phyloP scores from a whole-genome alignment of 805 yeast species.

The Monosporozyma solicola region DNA sequence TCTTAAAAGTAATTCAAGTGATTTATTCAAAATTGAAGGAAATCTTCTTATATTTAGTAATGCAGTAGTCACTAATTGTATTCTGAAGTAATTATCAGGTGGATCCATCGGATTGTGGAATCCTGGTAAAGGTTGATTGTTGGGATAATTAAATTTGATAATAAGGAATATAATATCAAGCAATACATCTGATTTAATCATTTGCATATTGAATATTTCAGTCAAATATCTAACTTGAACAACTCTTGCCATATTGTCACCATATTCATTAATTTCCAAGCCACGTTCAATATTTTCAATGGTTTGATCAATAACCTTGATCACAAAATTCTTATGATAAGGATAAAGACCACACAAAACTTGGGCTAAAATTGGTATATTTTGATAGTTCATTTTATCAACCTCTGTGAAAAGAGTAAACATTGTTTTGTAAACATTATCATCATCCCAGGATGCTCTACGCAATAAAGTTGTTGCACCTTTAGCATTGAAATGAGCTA shows the following conservation, averaged over 20 bases:
- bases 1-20: conserved; percentile 37
- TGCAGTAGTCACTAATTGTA: conserved; percentile 44
- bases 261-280: conserved; percentile 53
- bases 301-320: conserved; percentile 48
- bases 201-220: conserved; percentile 41
- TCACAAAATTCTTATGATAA: conserved; percentile 34
- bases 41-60: conserved; percentile 28
- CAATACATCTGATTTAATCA: conserved; percentile 40
- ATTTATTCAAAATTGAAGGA: conserved; percentile 14
- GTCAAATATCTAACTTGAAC: conserved; percentile 54
- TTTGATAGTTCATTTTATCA: conserved; percentile 51
- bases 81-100: conserved; percentile 62
- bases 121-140: conserved; percentile 45
- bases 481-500: conserved; percentile 32
- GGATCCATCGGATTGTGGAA: conserved; percentile 41
- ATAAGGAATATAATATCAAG: conserved; percentile 47
- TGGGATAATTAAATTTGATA: conserved; percentile 56
- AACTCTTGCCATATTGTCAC: conserved; percentile 49
- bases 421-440: conserved; percentile 28
- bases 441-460: conserved; percentile 40
- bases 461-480: conserved; percentile 33
- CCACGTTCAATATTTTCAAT: conserved; percentile 59
- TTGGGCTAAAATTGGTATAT: conserved; percentile 41
- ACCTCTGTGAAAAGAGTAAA: conserved; percentile 46
- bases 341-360: conserved; percentile 33